Evolutionary conservation across 2,329 filamentous ascomycete genomes (phyloP), one percentile per base, ranked within the genome.

Genomic region (Alternaria atra): DNA sequence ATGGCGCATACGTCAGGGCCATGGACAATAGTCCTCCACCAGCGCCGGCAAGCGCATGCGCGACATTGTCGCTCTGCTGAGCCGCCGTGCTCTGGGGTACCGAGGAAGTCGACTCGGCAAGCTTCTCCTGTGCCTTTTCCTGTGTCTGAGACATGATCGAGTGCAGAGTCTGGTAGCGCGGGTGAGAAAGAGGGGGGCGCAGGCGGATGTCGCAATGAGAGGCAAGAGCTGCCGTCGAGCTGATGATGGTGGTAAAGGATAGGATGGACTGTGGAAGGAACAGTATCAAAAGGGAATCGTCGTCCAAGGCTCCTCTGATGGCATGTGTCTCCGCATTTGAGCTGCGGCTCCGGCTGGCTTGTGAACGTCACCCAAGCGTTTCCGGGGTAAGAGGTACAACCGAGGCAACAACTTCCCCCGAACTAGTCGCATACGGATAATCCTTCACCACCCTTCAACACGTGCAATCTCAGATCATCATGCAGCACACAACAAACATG

Each of bases 21-120:
- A 98, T 99, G 70, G 95, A 97, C 60, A 98, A 83, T 59, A 99
- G 90, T 61, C 95, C 95, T 69, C 95, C 95, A 70, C 95, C 95
- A 52, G 94, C 92, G 68, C 94, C 94, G 58, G 94, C 92, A 60
- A 98, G 87, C 63, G 94, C 94, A 82, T 98, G 94, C 58, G 94
- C 93, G 76, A 98, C 93, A 84, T 97, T 97, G 85, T 98, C 94
- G 77, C 94, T 95, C 75, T 96, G 93, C 64, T 94, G 92, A 46
- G 90, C 83, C 47, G 88, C 86, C 46, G 89, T 84, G 70, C 90
- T 90, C 57, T 84, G 84, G 53, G 85, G 78, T 30, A 71, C 60
- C 7, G 67, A 39, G 17, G 73, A 65, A 20, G 73, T 77, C 51
- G 75, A 77, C 67, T 78, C 75, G 48, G 68, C 71, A 13, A 78